Conservation (phyloP, 768 basidiomycete genomes). For the Tulasnella sp. region DNA sequence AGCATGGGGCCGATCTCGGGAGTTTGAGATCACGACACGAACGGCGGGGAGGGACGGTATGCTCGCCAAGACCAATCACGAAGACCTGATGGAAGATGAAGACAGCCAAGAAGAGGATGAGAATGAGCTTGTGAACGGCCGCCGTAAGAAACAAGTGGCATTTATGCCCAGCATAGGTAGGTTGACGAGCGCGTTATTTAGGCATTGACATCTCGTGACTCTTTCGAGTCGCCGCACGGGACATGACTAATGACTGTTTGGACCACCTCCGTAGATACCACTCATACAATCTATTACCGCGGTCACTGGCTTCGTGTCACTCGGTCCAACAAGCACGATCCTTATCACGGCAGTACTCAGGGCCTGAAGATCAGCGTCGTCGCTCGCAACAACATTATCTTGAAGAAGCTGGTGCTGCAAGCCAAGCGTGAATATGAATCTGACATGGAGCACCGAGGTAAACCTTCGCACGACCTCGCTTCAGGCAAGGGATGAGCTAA, state of each 20-base stretch:
- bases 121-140: conserved; percentile 49
- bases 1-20: conserved; percentile 77
- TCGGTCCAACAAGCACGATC: conserved; percentile 1
- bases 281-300: conserved; percentile 81
- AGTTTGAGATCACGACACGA: conserved; percentile 83
- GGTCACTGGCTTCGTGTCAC: conserved; percentile 75
- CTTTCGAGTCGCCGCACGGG: background rate
- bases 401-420: conserved; percentile 77
- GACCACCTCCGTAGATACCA: conserved; percentile 45
- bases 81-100: conserved; percentile 64
- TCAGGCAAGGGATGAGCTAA: background rate
- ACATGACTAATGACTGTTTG: background rate
- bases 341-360: conserved; percentile 46
- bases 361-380: conserved; percentile 81
- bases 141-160: conserved; percentile 64
- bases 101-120: conserved; percentile 48
- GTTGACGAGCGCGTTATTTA: conserved; percentile 8
- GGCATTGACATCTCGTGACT: background rate
- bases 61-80: conserved; percentile 48
- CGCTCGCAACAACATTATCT: conserved; percentile 75
- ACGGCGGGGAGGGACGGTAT: conserved; percentile 53
- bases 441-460: conserved; percentile 66
- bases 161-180: conserved; percentile 49
- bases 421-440: conserved; percentile 85
- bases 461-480: background rate